Conservation (phyloP, 495 filamentous ascomycete genomes). For the Aspergillus carlsbadensis region DNA sequence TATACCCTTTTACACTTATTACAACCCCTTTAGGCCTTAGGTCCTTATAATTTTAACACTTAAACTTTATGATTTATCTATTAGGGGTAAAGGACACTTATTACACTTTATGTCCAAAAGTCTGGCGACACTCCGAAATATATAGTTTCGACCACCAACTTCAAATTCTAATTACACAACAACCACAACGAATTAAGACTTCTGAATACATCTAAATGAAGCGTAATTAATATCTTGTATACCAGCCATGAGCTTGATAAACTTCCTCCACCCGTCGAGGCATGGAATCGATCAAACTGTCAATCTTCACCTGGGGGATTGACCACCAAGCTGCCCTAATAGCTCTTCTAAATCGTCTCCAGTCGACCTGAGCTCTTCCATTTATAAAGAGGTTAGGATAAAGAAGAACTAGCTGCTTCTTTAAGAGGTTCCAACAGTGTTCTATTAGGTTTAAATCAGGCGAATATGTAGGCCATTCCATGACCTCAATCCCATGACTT, state of each 20-base stretch:
- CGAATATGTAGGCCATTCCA: not conserved
- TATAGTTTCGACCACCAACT: too few relatives aligned
- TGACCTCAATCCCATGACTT: not conserved
- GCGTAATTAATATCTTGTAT: not conserved
- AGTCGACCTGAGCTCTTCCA: not conserved
- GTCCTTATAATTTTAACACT: too few relatives aligned
- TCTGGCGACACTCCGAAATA: too few relatives aligned
- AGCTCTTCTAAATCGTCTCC: not conserved
- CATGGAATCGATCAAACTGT: not conserved
- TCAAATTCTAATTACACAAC: too few relatives aligned
- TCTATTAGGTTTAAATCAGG: conserved; percentile 5
- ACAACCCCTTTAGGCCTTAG: too few relatives aligned
- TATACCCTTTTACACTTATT: too few relatives aligned
- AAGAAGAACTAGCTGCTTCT: not conserved
- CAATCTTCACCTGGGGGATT: not conserved
- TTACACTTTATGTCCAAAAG: too few relatives aligned
- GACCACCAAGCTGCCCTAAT: not conserved
- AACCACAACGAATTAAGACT: too few relatives aligned
- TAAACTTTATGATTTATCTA: too few relatives aligned
- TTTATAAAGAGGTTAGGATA: not conserved
- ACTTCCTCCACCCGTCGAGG: not conserved
- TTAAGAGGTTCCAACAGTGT: conserved; percentile 1
- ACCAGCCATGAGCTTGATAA: not conserved
- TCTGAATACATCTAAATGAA: not conserved
- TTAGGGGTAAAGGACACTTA: too few relatives aligned